Base-by-base conservation (phyloP, 2,329 filamentous ascomycete genomes). In the Neurospora sp. region DNA sequence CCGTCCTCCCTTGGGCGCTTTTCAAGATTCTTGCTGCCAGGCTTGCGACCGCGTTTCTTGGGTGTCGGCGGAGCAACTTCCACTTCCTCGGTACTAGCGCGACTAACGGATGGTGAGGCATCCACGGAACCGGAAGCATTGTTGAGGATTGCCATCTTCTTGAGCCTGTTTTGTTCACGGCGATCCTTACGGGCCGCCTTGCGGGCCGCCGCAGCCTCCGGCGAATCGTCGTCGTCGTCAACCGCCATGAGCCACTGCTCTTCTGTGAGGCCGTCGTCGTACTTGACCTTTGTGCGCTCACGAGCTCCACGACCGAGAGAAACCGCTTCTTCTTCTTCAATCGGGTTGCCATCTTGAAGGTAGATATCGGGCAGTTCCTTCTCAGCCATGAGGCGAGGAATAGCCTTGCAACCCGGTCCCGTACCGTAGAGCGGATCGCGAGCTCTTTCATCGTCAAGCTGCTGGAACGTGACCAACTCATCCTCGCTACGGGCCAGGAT, bases 181-280 rank as follows among this genome's bases (percentile, higher is more conserved):
- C 89, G 92, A 72, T 93, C 92, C 74, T 93, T 92, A 68, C 92
- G 89, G 4, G 92, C 92, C 78, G 93, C 89, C 77, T 97, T 98
- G 52, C 96, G 89, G 41, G 92, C 92, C 43, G 96, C 94, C 2
- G 96, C 96, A 69, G 93, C 94, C 78, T 98, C 96, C 38, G 97
- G 93, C 0, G 89, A 90, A 78, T 99, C 96, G 1, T 99, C 96
- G 67, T 97, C 94, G 71, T 97, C 95, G 78, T 99, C 96, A 39
- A 99, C 95, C 69, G 96, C 96, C 84, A 97, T 95, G 68, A 98
- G 87, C 96, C 96, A 99, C 80, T 99, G 96, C 82, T 99, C 96
- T 82, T 99, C 96, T 0, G 96, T 98, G 38, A 99, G 88, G 68
- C 96, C 96, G 77, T 99, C 96, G 76, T 99, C 96, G 76, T 99